Percentiles rank a stretch among this genome's conserved stretches.
Conservation (phyloP, 306 rosid species). For the Prunus salicina region DNA sequence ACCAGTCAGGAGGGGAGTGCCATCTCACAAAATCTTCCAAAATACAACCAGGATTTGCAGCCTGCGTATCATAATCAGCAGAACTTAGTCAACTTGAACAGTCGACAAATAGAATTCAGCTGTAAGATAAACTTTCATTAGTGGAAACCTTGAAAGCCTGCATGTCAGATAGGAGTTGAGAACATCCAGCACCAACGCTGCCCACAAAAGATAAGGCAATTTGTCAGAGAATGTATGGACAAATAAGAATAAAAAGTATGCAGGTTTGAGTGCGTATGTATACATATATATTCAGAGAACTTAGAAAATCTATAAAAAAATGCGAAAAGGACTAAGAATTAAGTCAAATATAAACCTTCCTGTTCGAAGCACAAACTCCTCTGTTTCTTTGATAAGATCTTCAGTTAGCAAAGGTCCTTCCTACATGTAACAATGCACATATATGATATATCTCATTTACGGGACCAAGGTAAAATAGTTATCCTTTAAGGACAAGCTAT, state of each 20-base stretch:
- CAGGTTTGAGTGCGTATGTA: not conserved
- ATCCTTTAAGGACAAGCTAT: conserved; percentile 24
- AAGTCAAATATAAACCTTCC: conserved; percentile 71
- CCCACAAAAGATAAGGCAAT: conserved; percentile 39
- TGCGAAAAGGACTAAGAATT: not conserved
- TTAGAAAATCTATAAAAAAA: conserved; percentile 10
- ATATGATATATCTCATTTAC: conserved; percentile 26
- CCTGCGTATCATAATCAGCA: conserved; percentile 48
- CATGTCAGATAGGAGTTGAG: conserved; percentile 99
- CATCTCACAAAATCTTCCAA: conserved; percentile 98
- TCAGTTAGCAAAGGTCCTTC: conserved; percentile 97
- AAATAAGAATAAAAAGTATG: not conserved
- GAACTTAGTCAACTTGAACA: conserved; percentile 10
- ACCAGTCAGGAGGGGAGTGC: conserved; percentile 99
- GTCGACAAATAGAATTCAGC: conserved; percentile 20
- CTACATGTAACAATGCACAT: conserved; percentile 42
- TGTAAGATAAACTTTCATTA: conserved; percentile 25
- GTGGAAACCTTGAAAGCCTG: conserved; percentile 93
- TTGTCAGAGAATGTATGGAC: conserved; percentile 32
- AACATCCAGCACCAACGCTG: conserved; percentile 99
- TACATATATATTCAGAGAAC: not conserved
- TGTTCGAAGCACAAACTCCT: conserved; percentile 96
- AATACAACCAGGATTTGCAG: conserved; percentile 99
- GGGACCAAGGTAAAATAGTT: conserved; percentile 12
- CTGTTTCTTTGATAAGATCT: conserved; percentile 90